Percentiles rank a stretch among this genome's conserved stretches.
Evolutionary conservation across 2,329 filamentous ascomycete genomes (phyloP).

Genomic region (Rhytidhysteron rufulum): DNA sequence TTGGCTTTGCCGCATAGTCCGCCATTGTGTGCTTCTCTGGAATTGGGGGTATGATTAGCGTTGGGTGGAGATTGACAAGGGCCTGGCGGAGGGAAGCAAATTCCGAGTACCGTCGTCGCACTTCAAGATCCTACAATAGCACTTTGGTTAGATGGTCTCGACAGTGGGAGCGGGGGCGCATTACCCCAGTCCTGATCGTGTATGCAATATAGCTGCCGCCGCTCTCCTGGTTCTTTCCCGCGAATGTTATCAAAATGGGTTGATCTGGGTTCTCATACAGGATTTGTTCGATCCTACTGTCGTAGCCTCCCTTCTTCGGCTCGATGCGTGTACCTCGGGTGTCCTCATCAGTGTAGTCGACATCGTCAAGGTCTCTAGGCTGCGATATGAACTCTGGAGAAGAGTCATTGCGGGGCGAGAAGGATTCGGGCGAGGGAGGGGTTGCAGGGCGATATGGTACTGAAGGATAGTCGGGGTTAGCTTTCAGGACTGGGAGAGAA

Average conservation of each 20-base stretch:
- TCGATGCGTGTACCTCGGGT: constrained; percentile 50
- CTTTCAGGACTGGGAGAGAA: neutral
- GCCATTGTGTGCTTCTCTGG: constrained; percentile 99
- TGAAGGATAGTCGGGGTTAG: constrained; percentile 12
- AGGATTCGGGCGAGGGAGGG: constrained; percentile 64
- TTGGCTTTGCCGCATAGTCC: constrained; percentile 96
- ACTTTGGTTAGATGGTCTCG: constrained; percentile 8
- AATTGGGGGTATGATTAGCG: constrained; percentile 91
- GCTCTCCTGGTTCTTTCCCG: constrained; percentile 90
- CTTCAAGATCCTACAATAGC: constrained; percentile 74
- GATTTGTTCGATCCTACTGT: constrained; percentile 95
- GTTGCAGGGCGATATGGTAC: constrained; percentile 52
- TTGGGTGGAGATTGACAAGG: constrained; percentile 87
- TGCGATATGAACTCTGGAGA: constrained; percentile 55
- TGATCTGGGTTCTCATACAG: constrained; percentile 91
- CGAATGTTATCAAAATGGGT: constrained; percentile 87
- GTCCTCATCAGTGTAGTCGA: constrained; percentile 51
- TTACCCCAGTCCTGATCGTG: constrained; percentile 89
- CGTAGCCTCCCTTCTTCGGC: constrained; percentile 80
- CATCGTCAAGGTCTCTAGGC: constrained; percentile 54
- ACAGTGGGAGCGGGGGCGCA: constrained; percentile 19
- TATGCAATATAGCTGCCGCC: constrained; percentile 95
- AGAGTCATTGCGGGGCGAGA: constrained; percentile 64
- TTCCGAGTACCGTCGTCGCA: constrained; percentile 91
- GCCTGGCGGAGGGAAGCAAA: constrained; percentile 89